Percentiles rank a stretch among this genome's conserved stretches.
phyloP scores from a whole-genome alignment of 805 yeast genomes.

The Saturnispora dispora region DNA sequence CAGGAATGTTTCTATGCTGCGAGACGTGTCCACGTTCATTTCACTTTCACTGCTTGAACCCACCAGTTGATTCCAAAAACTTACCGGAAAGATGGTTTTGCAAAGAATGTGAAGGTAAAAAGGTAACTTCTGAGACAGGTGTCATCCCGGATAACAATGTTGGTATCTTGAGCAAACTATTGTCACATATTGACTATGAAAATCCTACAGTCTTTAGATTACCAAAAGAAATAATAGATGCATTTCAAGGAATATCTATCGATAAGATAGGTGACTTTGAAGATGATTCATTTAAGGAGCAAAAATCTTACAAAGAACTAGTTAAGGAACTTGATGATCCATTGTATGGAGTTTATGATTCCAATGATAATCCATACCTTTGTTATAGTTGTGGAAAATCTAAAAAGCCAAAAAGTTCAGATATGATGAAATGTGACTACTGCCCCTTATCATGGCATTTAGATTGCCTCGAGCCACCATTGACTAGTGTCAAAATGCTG shows the following conservation, averaged over 20 bases:
- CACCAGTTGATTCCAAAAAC: conserved; percentile 67
- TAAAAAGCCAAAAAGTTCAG: conserved; percentile 29
- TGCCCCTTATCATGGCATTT: conserved; percentile 82
- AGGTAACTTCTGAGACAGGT: conserved; percentile 8
- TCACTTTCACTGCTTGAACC: conserved; percentile 85
- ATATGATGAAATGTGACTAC: conserved; percentile 69
- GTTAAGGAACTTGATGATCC: conserved; percentile 46
- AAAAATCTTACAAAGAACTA: conserved; percentile 33
- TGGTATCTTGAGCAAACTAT: conserved; percentile 47
- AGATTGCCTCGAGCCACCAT: conserved; percentile 75
- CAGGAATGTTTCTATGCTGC: conserved; percentile 87
- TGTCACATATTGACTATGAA: conserved; percentile 46
- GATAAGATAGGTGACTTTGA: conserved; percentile 65
- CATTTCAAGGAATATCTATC: conserved; percentile 62
- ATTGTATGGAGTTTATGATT: conserved; percentile 49
- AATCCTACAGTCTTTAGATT: conserved; percentile 62
- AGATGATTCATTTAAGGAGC: conserved; percentile 50
- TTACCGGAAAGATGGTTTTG: conserved; percentile 91
- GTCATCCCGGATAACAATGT: conserved; percentile 16
- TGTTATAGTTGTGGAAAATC: conserved; percentile 66
- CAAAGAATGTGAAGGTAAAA: conserved; percentile 53
- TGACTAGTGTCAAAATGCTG: conserved; percentile 59
- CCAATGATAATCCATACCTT: conserved; percentile 54
- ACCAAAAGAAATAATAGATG: conserved; percentile 61
- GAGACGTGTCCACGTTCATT: conserved; percentile 89